Evolutionary conservation across 2,329 filamentous ascomycete genomes (phyloP).

Genomic region (Aureobasidium sp.): DNA sequence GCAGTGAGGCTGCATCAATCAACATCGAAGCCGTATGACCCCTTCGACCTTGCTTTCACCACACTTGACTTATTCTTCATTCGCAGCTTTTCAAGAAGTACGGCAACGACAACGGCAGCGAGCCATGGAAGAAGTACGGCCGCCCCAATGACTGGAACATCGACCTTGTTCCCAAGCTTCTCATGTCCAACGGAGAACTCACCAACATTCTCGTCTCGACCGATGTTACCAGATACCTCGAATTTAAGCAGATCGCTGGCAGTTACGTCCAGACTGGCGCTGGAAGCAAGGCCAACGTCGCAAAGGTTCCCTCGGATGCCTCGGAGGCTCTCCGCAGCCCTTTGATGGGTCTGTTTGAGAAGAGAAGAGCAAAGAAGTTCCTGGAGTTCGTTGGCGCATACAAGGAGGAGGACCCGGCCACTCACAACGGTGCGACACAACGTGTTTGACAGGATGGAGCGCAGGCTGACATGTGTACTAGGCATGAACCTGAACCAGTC

Average conservation of each 20-base stretch:
- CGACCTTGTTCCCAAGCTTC: constrained; percentile 93
- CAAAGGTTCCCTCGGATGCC: constrained; percentile 93
- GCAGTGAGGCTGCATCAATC: constrained; percentile 85
- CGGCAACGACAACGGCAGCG: constrained; percentile 74
- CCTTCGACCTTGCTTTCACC: not conserved
- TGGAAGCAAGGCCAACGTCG: constrained; percentile 78
- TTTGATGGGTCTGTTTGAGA: constrained; percentile 96
- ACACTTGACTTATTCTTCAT: constrained; percentile 26
- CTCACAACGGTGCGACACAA: constrained; percentile 68
- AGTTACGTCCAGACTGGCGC: constrained; percentile 91
- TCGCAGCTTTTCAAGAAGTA: constrained; percentile 90
- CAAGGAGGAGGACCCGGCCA: constrained; percentile 69
- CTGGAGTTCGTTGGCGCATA: constrained; percentile 91
- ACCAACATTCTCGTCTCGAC: constrained; percentile 98
- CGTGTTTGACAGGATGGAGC: not conserved
- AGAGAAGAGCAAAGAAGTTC: constrained; percentile 93
- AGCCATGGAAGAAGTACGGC: constrained; percentile 98
- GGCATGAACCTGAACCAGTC: constrained; percentile 70
- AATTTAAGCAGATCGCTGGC: constrained; percentile 66
- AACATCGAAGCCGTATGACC: constrained; percentile 81
- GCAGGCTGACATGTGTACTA: constrained; percentile 21
- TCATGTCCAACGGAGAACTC: constrained; percentile 97
- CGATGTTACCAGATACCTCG: constrained; percentile 54
- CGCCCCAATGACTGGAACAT: constrained; percentile 99
- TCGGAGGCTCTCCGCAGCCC: constrained; percentile 84